Percentiles rank a stretch among this genome's conserved stretches.
phyloP scores from a whole-genome alignment of 78 protist species.

The Capsaspora owczarzaki region DNA sequence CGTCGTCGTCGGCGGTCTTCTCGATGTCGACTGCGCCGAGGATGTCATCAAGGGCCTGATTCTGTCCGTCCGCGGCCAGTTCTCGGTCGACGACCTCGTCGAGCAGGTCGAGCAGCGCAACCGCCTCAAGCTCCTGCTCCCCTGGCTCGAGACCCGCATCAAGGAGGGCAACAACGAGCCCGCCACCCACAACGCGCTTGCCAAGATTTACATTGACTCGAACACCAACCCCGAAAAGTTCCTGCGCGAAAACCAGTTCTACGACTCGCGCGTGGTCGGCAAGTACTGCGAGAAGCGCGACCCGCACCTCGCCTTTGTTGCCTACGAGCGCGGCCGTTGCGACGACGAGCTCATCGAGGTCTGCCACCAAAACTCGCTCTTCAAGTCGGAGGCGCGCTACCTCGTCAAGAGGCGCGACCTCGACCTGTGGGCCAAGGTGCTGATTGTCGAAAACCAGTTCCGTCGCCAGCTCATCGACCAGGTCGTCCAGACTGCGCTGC shows the following conservation, averaged over 20 bases:
- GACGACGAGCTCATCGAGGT: conserved; percentile 93
- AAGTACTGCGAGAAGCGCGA: conserved; percentile 97
- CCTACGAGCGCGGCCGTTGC: conserved; percentile 84
- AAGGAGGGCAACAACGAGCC: conserved; percentile 72
- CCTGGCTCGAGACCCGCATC: conserved; percentile 93
- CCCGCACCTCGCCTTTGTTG: conserved; percentile 88
- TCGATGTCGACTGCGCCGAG: conserved; percentile 91
- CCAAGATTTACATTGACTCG: conserved; percentile 95
- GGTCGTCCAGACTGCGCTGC: conserved; percentile 96
- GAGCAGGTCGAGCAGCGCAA: conserved; percentile 92
- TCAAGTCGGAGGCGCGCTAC: conserved; percentile 95
- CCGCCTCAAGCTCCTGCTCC: conserved; percentile 86
- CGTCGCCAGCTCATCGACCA: conserved; percentile 43
- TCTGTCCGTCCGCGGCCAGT: conserved; percentile 62
- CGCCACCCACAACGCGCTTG: conserved; percentile 95
- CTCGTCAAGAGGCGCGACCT: conserved; percentile 87
- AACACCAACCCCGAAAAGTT: conserved; percentile 84
- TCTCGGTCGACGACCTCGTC: conserved; percentile 86
- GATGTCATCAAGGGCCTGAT: conserved; percentile 78
- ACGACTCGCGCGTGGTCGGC: conserved; percentile 84
- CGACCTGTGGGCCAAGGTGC: conserved; percentile 94
- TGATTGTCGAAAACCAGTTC: conserved; percentile 74
- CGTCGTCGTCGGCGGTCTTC: conserved; percentile 91
- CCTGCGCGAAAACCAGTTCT: conserved; percentile 80
- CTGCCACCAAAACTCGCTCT: conserved; percentile 86